phyloP scores from a whole-genome alignment of 2,329 filamentous ascomycete genomes.

The Xylaria sp. region DNA sequence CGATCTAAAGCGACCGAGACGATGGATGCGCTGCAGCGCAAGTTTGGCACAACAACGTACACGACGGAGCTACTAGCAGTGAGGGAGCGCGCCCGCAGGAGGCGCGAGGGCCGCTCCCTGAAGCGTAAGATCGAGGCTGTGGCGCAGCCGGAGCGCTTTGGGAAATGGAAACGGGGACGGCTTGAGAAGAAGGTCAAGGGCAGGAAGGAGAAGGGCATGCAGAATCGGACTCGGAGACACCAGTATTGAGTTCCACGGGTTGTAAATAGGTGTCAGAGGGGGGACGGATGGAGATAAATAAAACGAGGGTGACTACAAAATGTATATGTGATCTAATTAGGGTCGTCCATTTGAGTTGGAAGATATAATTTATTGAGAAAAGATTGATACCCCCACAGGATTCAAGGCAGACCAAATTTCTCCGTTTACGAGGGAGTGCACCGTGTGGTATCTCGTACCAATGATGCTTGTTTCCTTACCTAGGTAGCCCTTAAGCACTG shows the following conservation, averaged over 20 bases:
- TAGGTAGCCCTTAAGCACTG: background rate
- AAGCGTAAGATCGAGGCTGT: conserved; percentile 94
- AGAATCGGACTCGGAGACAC: conserved; percentile 76
- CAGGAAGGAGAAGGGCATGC: conserved; percentile 79
- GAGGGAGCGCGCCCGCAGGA: conserved; percentile 75
- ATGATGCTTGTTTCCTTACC: background rate
- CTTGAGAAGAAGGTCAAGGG: conserved; percentile 85
- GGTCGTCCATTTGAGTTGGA: background rate
- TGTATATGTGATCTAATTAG: conserved; percentile 21
- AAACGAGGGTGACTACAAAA: background rate
- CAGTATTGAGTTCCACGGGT: conserved; percentile 66
- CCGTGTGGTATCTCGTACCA: background rate
- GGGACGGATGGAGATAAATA: background rate
- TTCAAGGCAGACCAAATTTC: background rate
- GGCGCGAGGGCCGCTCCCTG: conserved; percentile 76
- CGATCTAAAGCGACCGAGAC: conserved; percentile 78
- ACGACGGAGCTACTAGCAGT: conserved; percentile 78
- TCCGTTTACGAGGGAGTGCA: background rate
- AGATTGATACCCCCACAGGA: conserved; percentile 24
- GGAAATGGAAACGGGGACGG: conserved; percentile 82
- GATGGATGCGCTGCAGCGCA: conserved; percentile 84
- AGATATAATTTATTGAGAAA: conserved; percentile 5
- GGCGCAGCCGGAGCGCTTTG: conserved; percentile 80
- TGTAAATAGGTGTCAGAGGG: background rate
- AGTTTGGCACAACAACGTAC: conserved; percentile 82